Conservation (phyloP, 106 monocot species). For the Dendrobium officinale region DNA sequence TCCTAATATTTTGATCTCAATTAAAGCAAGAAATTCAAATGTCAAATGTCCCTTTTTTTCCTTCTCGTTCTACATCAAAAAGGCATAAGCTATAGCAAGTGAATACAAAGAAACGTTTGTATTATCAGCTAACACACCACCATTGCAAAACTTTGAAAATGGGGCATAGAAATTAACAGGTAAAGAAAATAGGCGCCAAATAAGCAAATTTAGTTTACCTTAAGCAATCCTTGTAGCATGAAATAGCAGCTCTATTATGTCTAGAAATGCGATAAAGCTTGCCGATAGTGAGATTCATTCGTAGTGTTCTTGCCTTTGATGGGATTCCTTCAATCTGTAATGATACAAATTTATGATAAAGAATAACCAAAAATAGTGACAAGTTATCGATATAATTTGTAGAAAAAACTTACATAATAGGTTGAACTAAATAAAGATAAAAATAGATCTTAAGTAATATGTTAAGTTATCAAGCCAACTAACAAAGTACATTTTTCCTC, state of each 20-base stretch:
- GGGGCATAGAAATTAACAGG: background rate
- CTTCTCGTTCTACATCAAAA: no score
- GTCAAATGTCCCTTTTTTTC: no score
- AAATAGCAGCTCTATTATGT: slow-evolving; percentile 67
- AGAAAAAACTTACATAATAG: no score
- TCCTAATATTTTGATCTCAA: no score
- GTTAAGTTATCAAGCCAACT: no score
- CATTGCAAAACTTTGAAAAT: background rate
- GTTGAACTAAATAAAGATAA: no score
- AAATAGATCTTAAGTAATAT: no score
- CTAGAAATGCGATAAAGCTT: slow-evolving; percentile 88
- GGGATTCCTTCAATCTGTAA: slow-evolving; percentile 91
- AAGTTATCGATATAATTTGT: no score
- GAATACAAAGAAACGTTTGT: background rate
- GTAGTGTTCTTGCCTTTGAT: slow-evolving; percentile 72
- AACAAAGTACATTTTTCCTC: no score
- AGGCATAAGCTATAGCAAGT: background rate
- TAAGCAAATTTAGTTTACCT: slow-evolving; percentile 35
- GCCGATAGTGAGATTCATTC: slow-evolving; percentile 89
- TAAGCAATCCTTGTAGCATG: slow-evolving; percentile 93
- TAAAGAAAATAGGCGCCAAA: background rate
- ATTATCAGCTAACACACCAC: background rate
- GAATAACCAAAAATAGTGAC: no score
- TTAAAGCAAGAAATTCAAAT: no score
- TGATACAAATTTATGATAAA: no score